Evolutionary conservation across 371 early-diverging fungal species (phyloP), one percentile per base, ranked within the genome.

Genomic region (Mortierella sp.): DNA sequence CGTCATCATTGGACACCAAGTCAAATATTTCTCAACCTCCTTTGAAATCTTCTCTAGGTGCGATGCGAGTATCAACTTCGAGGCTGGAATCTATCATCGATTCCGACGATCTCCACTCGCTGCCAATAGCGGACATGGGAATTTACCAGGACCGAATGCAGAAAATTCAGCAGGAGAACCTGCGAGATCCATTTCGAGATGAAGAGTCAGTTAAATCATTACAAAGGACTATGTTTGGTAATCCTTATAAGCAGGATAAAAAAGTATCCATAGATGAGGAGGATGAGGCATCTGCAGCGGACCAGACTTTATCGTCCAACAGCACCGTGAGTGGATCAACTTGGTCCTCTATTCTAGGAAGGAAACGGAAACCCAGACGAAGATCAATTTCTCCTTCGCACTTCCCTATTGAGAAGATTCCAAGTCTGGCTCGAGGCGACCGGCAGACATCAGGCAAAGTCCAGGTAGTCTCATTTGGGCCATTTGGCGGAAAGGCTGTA

Each of bases 61-160:
- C 54, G 67, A 15, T 65, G 60, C 53, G 66, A 68, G 10, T 40
- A 59, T 57, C 74, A 31, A 26, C 68, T 34, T 34, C 66, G 64
- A 68, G 64, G 34, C 28, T 84, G 72, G 77, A 83, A 56, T 26
- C 68, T 65, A 23, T 67, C 13, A 32, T 60, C 26, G 86, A 88
- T 56, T 82, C 83, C 23, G 89, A 89, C 53, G 83, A 83, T 42
- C 82, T 83, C 19, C 92, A 92, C 72, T 85, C 87, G 0, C 73
- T 91, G 53, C 90, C 93, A 0, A 90, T 93, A 10, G 83, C 88
- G 19, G 84, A 86, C 60, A 93, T 93, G 93, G 90, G 91, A 47
- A 84, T 88, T 45, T 92, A 91, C 60, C 84, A 86, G 8, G 78
- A 86, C 8, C 84, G 83, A 6, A 87, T 90, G 87, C 72, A 75